phyloP scores from a whole-genome alignment of 768 basidiomycete genomes.

The Hortiboletus flavorubellus region DNA sequence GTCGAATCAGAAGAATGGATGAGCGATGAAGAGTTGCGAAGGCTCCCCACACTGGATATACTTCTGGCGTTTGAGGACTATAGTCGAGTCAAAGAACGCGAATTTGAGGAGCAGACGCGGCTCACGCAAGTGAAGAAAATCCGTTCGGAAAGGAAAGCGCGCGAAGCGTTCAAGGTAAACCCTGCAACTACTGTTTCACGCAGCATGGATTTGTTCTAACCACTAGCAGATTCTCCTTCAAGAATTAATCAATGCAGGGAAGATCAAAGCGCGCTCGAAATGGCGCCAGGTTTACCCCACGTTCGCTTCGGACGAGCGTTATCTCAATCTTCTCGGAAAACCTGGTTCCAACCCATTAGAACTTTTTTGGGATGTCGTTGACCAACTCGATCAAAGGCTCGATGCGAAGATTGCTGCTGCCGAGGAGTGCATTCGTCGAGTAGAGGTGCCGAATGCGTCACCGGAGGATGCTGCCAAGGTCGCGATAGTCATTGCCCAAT shows the following conservation, averaged over 20 bases:
- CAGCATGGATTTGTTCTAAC: background rate
- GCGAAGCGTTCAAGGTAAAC: constrained; percentile 83
- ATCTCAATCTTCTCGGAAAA: constrained; percentile 83
- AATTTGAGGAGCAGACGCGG: constrained; percentile 85
- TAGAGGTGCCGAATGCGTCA: constrained; percentile 31
- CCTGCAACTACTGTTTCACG: background rate
- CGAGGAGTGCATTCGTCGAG: constrained; percentile 54
- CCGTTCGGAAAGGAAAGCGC: constrained; percentile 80
- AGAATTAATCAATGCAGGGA: constrained; percentile 60
- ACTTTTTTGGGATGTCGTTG: constrained; percentile 93
- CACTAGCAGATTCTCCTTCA: constrained; percentile 59
- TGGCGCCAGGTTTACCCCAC: constrained; percentile 88
- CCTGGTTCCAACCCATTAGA: constrained; percentile 95
- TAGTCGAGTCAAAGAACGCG: constrained; percentile 82
- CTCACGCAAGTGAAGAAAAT: constrained; percentile 79
- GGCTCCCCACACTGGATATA: constrained; percentile 87
- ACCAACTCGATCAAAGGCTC: constrained; percentile 80
- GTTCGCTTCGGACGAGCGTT: constrained; percentile 77
- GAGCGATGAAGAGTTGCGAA: constrained; percentile 70
- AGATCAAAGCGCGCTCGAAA: constrained; percentile 77
- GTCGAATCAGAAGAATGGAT: constrained; percentile 77
- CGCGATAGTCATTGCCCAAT: constrained; percentile 49
- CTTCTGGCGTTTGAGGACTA: constrained; percentile 94
- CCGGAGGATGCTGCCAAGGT: constrained; percentile 30
- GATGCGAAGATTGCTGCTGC: constrained; percentile 74